Base-by-base conservation (phyloP, 345 rosid species). In the Excoecaria agallocha region DNA sequence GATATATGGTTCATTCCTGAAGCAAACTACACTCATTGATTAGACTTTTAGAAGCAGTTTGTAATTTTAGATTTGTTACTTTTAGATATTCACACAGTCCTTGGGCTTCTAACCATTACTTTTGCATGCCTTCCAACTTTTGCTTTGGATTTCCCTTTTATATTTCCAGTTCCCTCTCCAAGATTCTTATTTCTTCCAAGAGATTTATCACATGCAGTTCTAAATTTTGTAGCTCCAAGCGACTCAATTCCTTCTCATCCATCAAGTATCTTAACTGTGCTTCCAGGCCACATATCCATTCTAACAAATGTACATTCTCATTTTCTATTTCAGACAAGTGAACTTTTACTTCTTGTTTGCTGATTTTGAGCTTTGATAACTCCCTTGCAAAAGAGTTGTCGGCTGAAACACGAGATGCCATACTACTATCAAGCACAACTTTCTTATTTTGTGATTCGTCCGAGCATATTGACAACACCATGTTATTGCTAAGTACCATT, bases 191-290 rank as follows among this genome's bases (percentile, higher is more conserved):
- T 75, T 83, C 87, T 70, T 82, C 85, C 81, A 77, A 81, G 77
- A 88, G 85, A 72, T 59, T 76, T 64, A 41, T 41, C 59, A 77
- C 82, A 49, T 52, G 68, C 52, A 83, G 76, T 73, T 85, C 86
- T 66, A 89, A 86, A 63, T 84, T 85, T 76, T 87, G 84, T 25
- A 86, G 61, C 49, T 87, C 89, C 82, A 84, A 77, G 76, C 87
- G 89, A 68, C 73, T 76, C 35, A 82, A 78, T 75, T 81, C 91
- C 77, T 73, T 85, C 69, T 85, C 90, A 55, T 86, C 83, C 12
- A 88, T 86, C 80, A 89, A 68, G 75, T 89, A 87, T 76, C 90
- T 82, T 56, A 88, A 74, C 60, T 90, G 94, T 72, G 90, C 90
- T 85, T 87, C 90, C 82, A 86, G 37, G 73, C 90, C 89, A 70